Evolutionary conservation across 257 asterid genomes (phyloP), one percentile per base, ranked within the genome.

Genomic region (Gardenia jasminoides): DNA sequence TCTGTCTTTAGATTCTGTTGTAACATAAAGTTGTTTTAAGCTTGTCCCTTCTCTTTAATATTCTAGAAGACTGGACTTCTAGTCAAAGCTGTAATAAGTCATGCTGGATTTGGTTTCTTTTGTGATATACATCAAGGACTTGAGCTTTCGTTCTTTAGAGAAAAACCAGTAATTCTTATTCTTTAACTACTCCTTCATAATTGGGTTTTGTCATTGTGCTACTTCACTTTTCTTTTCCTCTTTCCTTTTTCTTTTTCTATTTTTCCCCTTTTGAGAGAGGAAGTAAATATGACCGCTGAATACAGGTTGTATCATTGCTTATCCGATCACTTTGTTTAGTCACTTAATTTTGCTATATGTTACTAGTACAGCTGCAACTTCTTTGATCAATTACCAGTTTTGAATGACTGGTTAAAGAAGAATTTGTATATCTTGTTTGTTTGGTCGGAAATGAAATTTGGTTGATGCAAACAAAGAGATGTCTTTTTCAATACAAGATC

Each of bases 81-180:
- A 76, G 74, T 61, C 39, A 72, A 79, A 70, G 78, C 84, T 81
- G 84, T 73, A 76, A 76, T 81, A 48, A 71, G 81, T 81, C 80
- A 66, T 61, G 74, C 79, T 69, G 69, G 72, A 74, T 70, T 72
- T 48, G 46, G 41, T 78, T 67, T 44, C 52, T 73, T 36, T 56
- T 52, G 58, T 50, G 33, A 70, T 56, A 72, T 79, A 61, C 36
- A 46, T 22, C 78, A 28, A 70, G 22, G 30, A 47, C 66, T 16
- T 11, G 72, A 64, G 72, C 67, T 79, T 36, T 73, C 61, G 74
- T 80, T 48, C 41, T 67, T 20, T 12, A 74, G 61, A 56, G 33
- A 13, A 54, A 73, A 31, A 24, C 67, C 17, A 50, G 50, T 56
- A 44, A 20, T 74, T 56, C 67, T 31, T 74, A 31, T 36, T 54